Evolutionary conservation across 495 filamentous ascomycete genomes (phyloP), one percentile per base, ranked within the genome.

Genomic region (Polyplosphaeria fusca): DNA sequence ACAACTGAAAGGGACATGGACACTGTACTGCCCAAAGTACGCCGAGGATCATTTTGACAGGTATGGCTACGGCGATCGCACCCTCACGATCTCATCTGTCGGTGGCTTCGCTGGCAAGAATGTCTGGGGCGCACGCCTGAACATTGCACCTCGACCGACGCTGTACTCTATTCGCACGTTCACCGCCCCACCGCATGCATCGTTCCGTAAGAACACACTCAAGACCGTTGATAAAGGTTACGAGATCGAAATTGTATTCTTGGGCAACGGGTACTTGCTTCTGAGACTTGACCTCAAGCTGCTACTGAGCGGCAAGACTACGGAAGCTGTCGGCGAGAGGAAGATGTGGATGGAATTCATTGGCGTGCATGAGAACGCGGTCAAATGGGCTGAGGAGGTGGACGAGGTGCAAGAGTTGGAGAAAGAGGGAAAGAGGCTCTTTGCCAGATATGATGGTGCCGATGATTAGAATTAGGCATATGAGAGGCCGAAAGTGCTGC

Each of bases 21-120:
- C 45, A 12, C 37, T 61, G 19, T 61, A 55, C 37, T 61, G 58
- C 43, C 58, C 58, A 16, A 54, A 55, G 13, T 61, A 61, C 27
- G 37, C 35, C 3, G 38, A 43, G 19, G 25, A 30, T 20, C 58
- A 61, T 30, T 48, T 55, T 38, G 58, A 61, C 42, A 19, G 45
- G n/a, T 61, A 61, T 30, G 41, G 58, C 18, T 53, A 30, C 20
- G 58, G 58, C 18, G 20, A 48, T 43, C 50, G 58, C 5, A 51
- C 43, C 2, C 25, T 61, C 7, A 49, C 22, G 13, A 55, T 61
- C n/a, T 43, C 32, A 2, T 25, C 50, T 1, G 49, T 61, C 16
- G 25, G 25, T 27, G 58, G 58, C 18, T 55, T 49, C 27, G 39
- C 37, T 22, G 18, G 50, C 22, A 7, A 40, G 28, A 48, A 47